Base-by-base conservation (phyloP, 2,329 filamentous ascomycete genomes). In the Tolypocladium endophyticum region DNA sequence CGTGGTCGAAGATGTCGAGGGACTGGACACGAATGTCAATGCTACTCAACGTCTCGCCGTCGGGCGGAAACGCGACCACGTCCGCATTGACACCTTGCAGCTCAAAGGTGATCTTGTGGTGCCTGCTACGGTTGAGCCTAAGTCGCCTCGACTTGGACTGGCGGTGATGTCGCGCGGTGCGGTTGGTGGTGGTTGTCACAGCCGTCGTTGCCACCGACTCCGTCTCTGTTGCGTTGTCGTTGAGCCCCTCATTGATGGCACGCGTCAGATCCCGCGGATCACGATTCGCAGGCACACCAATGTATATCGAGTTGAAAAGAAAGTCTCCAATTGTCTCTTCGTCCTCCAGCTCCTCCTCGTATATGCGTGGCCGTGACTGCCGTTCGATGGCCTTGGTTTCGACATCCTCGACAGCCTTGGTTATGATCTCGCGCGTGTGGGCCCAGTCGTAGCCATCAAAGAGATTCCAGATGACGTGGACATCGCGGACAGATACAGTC, bases 371-470 rank as follows among this genome's bases (percentile, higher is more conserved):
- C 58, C 84, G 79, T 30, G 83, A 77, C 61, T 86, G 84, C 59
- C 88, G 86, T 70, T 97, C 90, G 55, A 88, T 85, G 1, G 91
- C 92, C 71, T 87, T 90, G 52, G 81, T 80, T 73, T 99, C 91
- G 1, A 99, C 88, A 58, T 95, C 87, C 61, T 94, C 86, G 2
- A 99, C 92, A 8, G 91, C 92, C 69, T 93, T 89, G 28, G 87
- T 86, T 60, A 99, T 96, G 4, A 88, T 85, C 63, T 94, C 88
- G 52, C 93, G 84, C 0, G 95, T 99, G 52, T 85, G 83, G 65
- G 87, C 84, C 95, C 95, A 99, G 73, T 99, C 95, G 70, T 96
- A 99, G 1, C 94, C 94, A 76, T 99, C 94, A 72, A 94, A 97
- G 1, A 99, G 78, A 69, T 99, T 96, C 94, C 94, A 99, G 61